Base-by-base conservation (phyloP, 352 stramenopile genomes). In the Thraustochytrium sp. region DNA sequence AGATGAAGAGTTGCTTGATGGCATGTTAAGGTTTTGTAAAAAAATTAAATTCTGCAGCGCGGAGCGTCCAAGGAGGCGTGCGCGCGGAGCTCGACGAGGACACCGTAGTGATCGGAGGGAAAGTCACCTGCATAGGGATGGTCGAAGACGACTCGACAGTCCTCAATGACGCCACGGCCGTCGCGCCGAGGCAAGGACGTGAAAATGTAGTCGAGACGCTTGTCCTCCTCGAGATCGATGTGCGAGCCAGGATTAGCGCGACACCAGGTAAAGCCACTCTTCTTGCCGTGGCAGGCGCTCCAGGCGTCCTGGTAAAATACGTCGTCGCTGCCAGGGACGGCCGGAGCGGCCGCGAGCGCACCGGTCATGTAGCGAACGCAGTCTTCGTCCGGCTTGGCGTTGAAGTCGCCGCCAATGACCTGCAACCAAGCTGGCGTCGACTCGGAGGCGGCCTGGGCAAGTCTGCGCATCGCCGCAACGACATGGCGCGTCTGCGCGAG, bases 201-300 rank as follows among this genome's bases (percentile, higher is more conserved):
- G 46, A 77, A 77, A 31, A 77, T 61, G 46, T 77, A 77, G 65
- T 77, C 65, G 18, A 77, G 46, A 34, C 65, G 65, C 46, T 77
- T 77, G 46, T 77, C 46, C 42, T 77, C 42, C 37, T 77, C 65
- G 31, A 77, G 65, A 29, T 77, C 65, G 18, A 77, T 36, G 26
- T 77, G 21, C 8, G 65, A 23, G 2, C 49, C 49, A 18, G 65
- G 65, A 61, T 77, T 77, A 16, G 68, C 36, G n/a, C 40, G 34
- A 2, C n/a, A 62, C 65, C 65, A 77, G 13, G 65, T 77, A 31
- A 46, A 62, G 42, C 65, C 65, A 44, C 16, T 21, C 8, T 16
- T n/a, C 23, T 68, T 36, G 37, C 49, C 65, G 49, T 62, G 23
- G 42, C 42, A 55, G 42, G 36, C 29, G 29, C 26, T 2, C 65